Conservation (phyloP, 108 stramenopile species). For the Cyclotella distinguenda region DNA sequence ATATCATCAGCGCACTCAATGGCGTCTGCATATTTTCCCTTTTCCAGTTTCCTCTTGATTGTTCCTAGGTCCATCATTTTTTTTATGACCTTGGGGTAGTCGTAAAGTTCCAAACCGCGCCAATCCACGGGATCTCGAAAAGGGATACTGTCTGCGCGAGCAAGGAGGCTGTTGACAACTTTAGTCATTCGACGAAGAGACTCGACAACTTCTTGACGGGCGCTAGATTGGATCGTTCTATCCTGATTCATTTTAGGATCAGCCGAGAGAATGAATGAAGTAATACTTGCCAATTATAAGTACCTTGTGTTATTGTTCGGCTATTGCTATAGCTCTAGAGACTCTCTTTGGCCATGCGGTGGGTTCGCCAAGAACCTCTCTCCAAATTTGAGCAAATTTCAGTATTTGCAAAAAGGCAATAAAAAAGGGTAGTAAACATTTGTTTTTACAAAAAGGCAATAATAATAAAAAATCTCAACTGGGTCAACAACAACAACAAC, state of each 20-base stretch:
- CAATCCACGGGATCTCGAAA: slow-evolving; percentile 95
- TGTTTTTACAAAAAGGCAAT: no score
- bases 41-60: slow-evolving; percentile 82
- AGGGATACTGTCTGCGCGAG: slow-evolving; percentile 64
- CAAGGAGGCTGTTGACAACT: slow-evolving; percentile 62
- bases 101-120: slow-evolving; percentile 87
- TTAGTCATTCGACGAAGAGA: slow-evolving; percentile 25
- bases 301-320: neutral
- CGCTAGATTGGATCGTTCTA: neutral
- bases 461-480: no score
- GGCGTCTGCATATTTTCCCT: slow-evolving; percentile 69
- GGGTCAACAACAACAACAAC: no score
- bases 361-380: no score
- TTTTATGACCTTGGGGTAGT: slow-evolving; percentile 93
- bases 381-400: no score
- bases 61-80: slow-evolving; percentile 98
- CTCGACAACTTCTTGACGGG: slow-evolving; percentile 4
- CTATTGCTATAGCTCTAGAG: no score
- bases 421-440: no score
- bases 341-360: no score
- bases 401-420: no score
- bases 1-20: slow-evolving; percentile 88
- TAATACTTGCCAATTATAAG: no score
- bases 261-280: no score
- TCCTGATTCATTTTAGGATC: slow-evolving; percentile 8